A percentile compares a stretch with the other conserved stretches of the same genome.
These are phyloP conservation scores for Bolboschoenoplectus hybrid DNA, from an alignment of 202 grass and related monocot species.

Conservation along the genomic window DNA sequence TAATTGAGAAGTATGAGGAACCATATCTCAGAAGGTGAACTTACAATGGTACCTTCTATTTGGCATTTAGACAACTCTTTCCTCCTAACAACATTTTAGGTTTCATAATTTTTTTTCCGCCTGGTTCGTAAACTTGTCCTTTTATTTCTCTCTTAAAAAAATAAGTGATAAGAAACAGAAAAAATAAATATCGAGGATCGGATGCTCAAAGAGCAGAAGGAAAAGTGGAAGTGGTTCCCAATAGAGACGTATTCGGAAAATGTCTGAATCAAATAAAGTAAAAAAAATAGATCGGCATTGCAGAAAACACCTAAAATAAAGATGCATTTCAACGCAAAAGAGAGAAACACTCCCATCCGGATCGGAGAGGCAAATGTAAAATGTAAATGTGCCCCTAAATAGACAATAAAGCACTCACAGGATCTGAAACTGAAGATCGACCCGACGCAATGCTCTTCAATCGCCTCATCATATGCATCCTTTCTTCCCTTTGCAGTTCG, in stretches of 20 bases:
- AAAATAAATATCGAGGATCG: not conserved
- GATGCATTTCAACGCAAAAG: not conserved
- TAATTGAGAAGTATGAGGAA: not conserved
- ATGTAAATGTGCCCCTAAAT: too few species aligned
- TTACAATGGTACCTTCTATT: not conserved
- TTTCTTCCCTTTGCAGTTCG: slow-evolving; percentile 43
- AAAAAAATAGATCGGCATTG: slow-evolving; percentile 8
- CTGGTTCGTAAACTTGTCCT: not conserved
- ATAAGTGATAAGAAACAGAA: not conserved
- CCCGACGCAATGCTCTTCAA: slow-evolving; percentile 79
- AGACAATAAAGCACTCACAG: slow-evolving; percentile 48
- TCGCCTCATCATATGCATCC: slow-evolving; percentile 97
- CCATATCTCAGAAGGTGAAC: not conserved
- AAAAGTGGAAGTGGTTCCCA: slow-evolving; percentile 30
- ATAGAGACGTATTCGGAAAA: slow-evolving; percentile 10
- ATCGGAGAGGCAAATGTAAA: not conserved
- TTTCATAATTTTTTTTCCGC: not conserved
- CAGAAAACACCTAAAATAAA: not conserved
- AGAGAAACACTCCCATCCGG: not conserved
- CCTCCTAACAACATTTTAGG: not conserved
- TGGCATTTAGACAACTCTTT: not conserved
- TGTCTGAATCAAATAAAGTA: slow-evolving; percentile 16
- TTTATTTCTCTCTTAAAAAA: not conserved
- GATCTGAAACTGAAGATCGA: slow-evolving; percentile 81
- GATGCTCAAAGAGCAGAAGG: not conserved